These are phyloP conservation scores for Asparagopsis taxiformis DNA, from an alignment of 31 red algal genomes.

Conservation along the genomic window DNA sequence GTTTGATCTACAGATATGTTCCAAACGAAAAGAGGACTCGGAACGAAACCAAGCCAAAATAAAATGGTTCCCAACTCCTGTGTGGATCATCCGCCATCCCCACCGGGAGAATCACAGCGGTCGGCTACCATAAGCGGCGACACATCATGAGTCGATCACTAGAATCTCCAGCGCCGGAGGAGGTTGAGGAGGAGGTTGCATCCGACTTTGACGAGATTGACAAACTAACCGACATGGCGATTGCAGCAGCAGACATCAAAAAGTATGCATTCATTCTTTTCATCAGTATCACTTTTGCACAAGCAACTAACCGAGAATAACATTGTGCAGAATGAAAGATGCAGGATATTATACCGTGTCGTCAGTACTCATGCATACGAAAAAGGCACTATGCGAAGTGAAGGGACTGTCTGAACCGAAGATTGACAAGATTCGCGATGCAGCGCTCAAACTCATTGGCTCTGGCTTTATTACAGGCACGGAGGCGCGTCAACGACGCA, in stretches of 20 bases:
- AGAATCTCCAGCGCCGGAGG: conserved; percentile 18
- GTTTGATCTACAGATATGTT: no score
- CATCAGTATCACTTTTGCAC: no score
- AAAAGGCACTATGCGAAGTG: conserved; percentile 63
- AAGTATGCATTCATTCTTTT: conserved; percentile 49
- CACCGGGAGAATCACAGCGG: no score
- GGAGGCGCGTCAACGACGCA: conserved; percentile 47
- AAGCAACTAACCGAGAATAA: no score
- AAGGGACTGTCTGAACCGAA: conserved; percentile 89
- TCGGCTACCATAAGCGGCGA: no score
- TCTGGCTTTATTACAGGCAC: conserved; percentile 66
- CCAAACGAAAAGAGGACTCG: no score
- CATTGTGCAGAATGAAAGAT: conserved; percentile 93
- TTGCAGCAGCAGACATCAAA: conserved; percentile 76
- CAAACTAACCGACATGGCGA: conserved; percentile 68
- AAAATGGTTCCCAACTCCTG: no score
- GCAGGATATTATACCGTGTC: conserved; percentile 76
- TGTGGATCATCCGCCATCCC: no score
- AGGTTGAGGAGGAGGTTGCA: conserved; percentile 28
- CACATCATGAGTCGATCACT: conserved; percentile 55
- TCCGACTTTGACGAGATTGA: conserved; percentile 72
- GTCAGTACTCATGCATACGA: conserved; percentile 68
- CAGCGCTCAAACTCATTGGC: conserved; percentile 39
- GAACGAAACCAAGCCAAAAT: no score
- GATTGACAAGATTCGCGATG: conserved; percentile 86